Percentiles rank a stretch among this genome's conserved stretches.
These are phyloP conservation scores for Paraconiothyrium brasiliense DNA, from an alignment of 2,329 filamentous ascomycete genomes.

Conservation along the genomic window DNA sequence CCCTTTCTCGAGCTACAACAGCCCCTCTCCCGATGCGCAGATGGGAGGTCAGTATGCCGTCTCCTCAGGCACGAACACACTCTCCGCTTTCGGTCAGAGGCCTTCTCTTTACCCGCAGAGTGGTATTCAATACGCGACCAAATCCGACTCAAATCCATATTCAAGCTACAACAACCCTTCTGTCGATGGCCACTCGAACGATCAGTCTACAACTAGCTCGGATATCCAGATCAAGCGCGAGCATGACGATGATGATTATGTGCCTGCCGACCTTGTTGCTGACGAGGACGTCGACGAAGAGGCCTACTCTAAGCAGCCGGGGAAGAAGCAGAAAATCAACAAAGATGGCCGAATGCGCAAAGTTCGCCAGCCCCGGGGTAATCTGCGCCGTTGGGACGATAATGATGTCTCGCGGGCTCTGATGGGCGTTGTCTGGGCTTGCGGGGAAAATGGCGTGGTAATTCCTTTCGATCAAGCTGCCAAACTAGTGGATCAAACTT, in stretches of 20 bases:
- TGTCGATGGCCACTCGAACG: not conserved
- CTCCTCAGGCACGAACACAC: not conserved
- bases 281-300: conserved; percentile 9
- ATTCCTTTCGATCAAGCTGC: conserved; percentile 45
- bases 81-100: not conserved
- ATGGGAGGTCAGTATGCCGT: not conserved
- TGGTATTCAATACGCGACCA: not conserved
- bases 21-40: not conserved
- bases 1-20: not conserved
- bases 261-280: not conserved
- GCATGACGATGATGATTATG: conserved; percentile 2
- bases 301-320: conserved; percentile 24
- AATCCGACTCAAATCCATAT: not conserved
- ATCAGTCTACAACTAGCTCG: not conserved
- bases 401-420: conserved; percentile 39
- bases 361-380: conserved; percentile 39
- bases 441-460: conserved; percentile 37
- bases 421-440: conserved; percentile 43
- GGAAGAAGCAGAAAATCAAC: conserved; percentile 36
- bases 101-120: not conserved
- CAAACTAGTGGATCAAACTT: conserved; percentile 31
- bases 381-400: conserved; percentile 43
- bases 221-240: conserved; percentile 2
- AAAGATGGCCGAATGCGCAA: conserved; percentile 41
- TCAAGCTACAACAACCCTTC: not conserved